phyloP scores from a whole-genome alignment of 495 filamentous ascomycete genomes.

The Penicillium nucicola region DNA sequence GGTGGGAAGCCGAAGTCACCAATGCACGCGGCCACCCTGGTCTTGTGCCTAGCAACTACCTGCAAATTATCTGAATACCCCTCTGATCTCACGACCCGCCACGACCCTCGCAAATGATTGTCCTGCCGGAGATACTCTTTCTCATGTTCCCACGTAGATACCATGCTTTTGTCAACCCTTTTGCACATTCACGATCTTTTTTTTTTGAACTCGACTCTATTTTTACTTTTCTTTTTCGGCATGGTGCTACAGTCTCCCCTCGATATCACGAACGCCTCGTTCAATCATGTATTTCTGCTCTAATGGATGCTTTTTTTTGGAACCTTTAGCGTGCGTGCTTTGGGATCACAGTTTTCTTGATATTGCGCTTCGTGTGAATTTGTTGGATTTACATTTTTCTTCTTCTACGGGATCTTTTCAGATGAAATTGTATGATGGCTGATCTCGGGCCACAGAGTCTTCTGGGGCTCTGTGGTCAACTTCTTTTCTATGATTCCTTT shows the following conservation, averaged over 20 bases:
- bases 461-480: neutral
- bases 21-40: slow-evolving; percentile 71
- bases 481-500: neutral
- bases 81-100: slow-evolving; percentile 24
- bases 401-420: slow-evolving; percentile 12
- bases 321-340: slow-evolving; percentile 9
- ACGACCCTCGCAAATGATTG: slow-evolving; percentile 15
- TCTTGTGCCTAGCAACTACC: slow-evolving; percentile 94
- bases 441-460: slow-evolving; percentile 14
- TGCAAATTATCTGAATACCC: slow-evolving; percentile 58
- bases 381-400: slow-evolving; percentile 2
- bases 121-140: slow-evolving; percentile 24
- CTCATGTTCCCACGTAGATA: slow-evolving; percentile 29
- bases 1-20: slow-evolving; percentile 98
- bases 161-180: slow-evolving; percentile 15
- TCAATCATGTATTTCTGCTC: slow-evolving; percentile 4
- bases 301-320: slow-evolving; percentile 2
- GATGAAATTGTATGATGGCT: slow-evolving; percentile 19
- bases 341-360: slow-evolving; percentile 1
- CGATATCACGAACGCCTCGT: slow-evolving; percentile 1
- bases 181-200: slow-evolving; percentile 26
- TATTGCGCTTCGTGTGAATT: slow-evolving; percentile 1
- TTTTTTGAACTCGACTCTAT: slow-evolving; percentile 5
- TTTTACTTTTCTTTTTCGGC: slow-evolving; percentile 8
- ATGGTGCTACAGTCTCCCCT: slow-evolving; percentile 5